Conservation (phyloP, 78 protist species). For the Monocercomonoides exilis region DNA sequence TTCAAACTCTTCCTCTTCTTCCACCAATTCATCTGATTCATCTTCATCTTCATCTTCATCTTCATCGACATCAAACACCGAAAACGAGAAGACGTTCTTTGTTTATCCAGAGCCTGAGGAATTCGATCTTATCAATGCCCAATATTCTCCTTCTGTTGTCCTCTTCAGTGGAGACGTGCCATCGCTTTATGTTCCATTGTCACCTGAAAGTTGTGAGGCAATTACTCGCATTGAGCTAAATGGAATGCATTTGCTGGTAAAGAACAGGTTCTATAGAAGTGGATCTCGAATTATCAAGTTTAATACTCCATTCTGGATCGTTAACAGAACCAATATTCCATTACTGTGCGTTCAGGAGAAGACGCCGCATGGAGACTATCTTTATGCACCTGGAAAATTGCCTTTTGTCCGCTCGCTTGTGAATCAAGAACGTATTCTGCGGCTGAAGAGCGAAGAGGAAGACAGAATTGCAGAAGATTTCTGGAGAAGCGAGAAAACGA, state of each 20-base stretch:
- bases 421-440: too few species aligned
- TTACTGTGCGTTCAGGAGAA: neutral
- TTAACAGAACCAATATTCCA: neutral
- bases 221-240: neutral
- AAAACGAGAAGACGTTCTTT: too few species aligned
- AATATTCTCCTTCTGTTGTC: too few species aligned
- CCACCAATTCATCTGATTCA: too few species aligned
- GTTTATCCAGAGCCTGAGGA: too few species aligned
- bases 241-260: neutral
- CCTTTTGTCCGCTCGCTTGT: neutral
- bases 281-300: neutral
- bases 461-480: neutral
- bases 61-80: too few species aligned
- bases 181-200: too few species aligned
- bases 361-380: neutral
- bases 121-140: too few species aligned
- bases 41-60: too few species aligned
- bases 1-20: too few species aligned
- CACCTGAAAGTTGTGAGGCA: too few species aligned
- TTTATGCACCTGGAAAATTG: neutral
- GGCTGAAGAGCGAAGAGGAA: neutral
- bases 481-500: neutral
- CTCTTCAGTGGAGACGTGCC: too few species aligned
- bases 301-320: neutral
- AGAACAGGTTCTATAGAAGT: neutral